Evolutionary conservation across 805 yeast species (phyloP), one percentile per base, ranked within the genome.

Genomic region (Metschnikowia shivogae): DNA sequence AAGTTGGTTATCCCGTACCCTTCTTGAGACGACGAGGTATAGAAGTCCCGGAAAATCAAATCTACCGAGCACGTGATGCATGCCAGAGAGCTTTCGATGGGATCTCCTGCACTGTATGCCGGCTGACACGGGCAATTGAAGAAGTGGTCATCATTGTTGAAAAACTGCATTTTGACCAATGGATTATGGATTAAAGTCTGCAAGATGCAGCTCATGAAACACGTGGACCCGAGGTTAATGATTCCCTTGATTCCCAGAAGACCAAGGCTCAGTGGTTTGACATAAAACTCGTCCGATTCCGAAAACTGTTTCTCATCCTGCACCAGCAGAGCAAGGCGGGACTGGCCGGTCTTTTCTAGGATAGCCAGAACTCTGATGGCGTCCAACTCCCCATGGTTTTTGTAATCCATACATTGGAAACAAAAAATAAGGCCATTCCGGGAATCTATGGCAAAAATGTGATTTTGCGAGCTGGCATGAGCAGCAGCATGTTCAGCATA

Each of bases 221-320:
- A 93, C 0, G 99, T 93, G 0, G 99, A 86, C 0, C 99, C 99
- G 82, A 92, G 81, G 62, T 92, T 92, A 42, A 89, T 82, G 54
- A 93, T 79, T 3, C 99, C 99, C 42, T 86, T 77, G 17, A 93
- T 68, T 0, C 97, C 98, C n/a, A 82, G 76, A 5, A 80, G 72
- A 1, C 90, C 84, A 42, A 75, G 76, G 54, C 59, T 65, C 17
- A 70, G 61, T 30, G 88, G 86, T 33, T 51, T 50, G 12, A 46
- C 33, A 50, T 58, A 65, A 14, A 19, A 28, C 7, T 19, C 34
- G 12, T 28, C 34, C 7, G 17, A n/a, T 6, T 19, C n/a, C 6
- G 27, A 8, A 42, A 52, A 53, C 12, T 32, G 46, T 20, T 33
- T 13, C 7, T 40, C 45, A n/a, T 27, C 36, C 19, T 33, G 42